phyloP scores from a whole-genome alignment of 441 rosid genomes.

The Populus hybrid region DNA sequence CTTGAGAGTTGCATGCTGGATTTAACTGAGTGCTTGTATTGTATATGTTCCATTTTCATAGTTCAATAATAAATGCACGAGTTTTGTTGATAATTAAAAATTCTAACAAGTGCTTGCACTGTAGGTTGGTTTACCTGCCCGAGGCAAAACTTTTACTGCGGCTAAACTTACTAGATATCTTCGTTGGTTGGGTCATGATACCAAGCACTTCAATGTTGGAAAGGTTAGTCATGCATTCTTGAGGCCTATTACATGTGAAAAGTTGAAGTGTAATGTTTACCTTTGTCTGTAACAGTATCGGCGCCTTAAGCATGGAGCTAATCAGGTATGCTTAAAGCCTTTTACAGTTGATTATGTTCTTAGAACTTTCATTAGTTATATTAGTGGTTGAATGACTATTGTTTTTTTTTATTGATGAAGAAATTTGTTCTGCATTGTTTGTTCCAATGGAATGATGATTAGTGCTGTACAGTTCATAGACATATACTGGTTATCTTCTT shows the following conservation, averaged over 20 bases:
- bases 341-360: not conserved
- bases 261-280: slow-evolving; percentile 16
- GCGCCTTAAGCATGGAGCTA: slow-evolving; percentile 96
- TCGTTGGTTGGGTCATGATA: slow-evolving; percentile 99
- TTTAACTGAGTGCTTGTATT: not conserved
- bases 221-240: slow-evolving; percentile 50
- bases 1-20: slow-evolving; percentile 8
- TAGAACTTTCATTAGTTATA: not conserved
- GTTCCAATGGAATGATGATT: not conserved
- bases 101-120: slow-evolving; percentile 20
- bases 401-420: not conserved
- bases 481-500: not conserved
- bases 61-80: not conserved
- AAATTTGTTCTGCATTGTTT: not conserved
- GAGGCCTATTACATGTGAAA: slow-evolving; percentile 12
- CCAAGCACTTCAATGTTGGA: slow-evolving; percentile 99
- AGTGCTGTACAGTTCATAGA: not conserved
- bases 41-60: not conserved
- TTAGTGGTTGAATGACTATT: not conserved
- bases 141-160: slow-evolving; percentile 99
- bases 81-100: not conserved
- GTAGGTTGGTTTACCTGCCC: slow-evolving; percentile 98
- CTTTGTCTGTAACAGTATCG: slow-evolving; percentile 71
- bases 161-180: slow-evolving; percentile 97
- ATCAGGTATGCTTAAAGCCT: slow-evolving; percentile 51